phyloP scores from a whole-genome alignment of 257 asterid species.

The Scutellaria baicalensis region DNA sequence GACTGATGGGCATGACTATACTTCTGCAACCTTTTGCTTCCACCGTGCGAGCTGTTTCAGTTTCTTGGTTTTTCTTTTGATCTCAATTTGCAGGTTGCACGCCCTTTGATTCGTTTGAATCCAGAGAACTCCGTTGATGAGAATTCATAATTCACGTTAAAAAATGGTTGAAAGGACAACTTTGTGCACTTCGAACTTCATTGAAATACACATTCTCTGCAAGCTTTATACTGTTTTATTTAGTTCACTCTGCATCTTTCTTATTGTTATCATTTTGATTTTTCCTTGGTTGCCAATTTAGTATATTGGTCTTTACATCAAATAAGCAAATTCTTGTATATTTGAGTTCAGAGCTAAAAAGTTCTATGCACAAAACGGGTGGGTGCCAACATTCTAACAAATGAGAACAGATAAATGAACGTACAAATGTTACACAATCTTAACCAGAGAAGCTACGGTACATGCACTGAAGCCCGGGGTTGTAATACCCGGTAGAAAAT shows the following conservation, averaged over 20 bases:
- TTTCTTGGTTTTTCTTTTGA: background rate
- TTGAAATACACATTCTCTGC: background rate
- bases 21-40: background rate
- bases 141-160: background rate
- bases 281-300: background rate
- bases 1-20: background rate
- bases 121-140: background rate
- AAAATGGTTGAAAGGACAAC: background rate
- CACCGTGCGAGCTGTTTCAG: background rate
- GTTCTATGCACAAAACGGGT: background rate
- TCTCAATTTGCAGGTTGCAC: background rate
- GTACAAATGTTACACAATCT: background rate
- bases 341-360: background rate
- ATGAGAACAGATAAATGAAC: background rate
- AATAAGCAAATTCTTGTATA: background rate
- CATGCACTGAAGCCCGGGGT: background rate
- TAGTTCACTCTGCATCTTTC: background rate
- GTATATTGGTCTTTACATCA: background rate
- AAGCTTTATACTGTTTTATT: background rate
- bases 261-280: background rate
- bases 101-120: too few relatives aligned
- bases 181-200: background rate
- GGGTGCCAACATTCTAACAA: background rate
- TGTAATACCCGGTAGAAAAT: background rate
- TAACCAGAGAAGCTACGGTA: background rate